phyloP scores from a whole-genome alignment of 352 stramenopile species.

The Globisporangium cystogenes region DNA sequence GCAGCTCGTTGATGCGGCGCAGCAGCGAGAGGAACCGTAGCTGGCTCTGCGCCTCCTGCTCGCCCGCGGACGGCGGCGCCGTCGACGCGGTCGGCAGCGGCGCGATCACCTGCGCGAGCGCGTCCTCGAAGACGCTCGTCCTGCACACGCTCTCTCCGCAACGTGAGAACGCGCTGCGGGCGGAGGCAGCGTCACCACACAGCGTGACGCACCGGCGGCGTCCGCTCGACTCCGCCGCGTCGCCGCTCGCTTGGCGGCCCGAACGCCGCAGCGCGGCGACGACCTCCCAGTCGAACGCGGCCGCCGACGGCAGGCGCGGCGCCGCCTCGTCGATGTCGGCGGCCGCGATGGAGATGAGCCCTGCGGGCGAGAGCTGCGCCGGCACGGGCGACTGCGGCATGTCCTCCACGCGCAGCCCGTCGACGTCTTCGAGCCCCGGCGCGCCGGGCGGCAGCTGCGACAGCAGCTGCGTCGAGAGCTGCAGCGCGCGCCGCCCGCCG shows the following conservation, averaged over 20 bases:
- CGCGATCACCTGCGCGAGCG: constrained; percentile 14
- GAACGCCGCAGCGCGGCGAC: constrained; percentile 46
- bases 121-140: constrained; percentile 13
- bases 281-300: constrained; percentile 59
- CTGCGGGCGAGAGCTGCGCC: constrained; percentile 60
- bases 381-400: constrained; percentile 37
- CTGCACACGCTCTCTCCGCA: no score
- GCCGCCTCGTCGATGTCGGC: constrained; percentile 75
- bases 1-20: constrained; percentile 77
- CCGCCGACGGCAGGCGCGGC: constrained; percentile 18
- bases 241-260: neutral
- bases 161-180: neutral
- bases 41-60: constrained; percentile 41
- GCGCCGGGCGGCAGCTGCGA: constrained; percentile 34
- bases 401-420: constrained; percentile 36
- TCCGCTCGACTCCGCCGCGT: constrained; percentile 1
- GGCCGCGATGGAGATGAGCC: constrained; percentile 78
- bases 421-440: constrained; percentile 39
- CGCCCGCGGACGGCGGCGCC: constrained; percentile 9
- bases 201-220: constrained; percentile 3
- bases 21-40: constrained; percentile 70
- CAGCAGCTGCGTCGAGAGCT: constrained; percentile 20
- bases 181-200: neutral
- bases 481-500: constrained; percentile 8
- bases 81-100: constrained; percentile 21